These are phyloP conservation scores for Pterulicium gracile DNA, from an alignment of 1,284 basidiomycete genomes.

Conservation along the genomic window DNA sequence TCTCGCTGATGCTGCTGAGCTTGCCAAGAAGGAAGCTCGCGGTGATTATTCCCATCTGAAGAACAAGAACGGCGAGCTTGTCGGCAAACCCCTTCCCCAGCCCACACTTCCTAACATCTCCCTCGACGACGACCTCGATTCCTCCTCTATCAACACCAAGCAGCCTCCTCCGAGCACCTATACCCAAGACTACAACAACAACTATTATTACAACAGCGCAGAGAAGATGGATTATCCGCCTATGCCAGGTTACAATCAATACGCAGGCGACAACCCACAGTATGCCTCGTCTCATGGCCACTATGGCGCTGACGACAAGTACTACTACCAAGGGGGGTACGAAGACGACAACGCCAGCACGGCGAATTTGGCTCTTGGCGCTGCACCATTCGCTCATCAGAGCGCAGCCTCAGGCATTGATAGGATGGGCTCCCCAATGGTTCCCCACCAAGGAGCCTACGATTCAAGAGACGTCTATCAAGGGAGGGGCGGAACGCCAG, in stretches of 20 bases:
- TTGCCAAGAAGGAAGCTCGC: constrained; percentile 84
- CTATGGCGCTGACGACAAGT: constrained; percentile 39
- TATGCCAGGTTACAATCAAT: constrained; percentile 62
- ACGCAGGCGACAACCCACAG: constrained; percentile 36
- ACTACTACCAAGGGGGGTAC: constrained; percentile 24
- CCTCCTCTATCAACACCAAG: constrained; percentile 47
- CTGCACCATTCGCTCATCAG: constrained; percentile 43
- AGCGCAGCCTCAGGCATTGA: constrained; percentile 17
- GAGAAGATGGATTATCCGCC: constrained; percentile 53
- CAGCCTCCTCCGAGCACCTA: constrained; percentile 42
- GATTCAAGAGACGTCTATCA: constrained; percentile 44
- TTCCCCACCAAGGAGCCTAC: constrained; percentile 19
- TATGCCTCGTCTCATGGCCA: constrained; percentile 47
- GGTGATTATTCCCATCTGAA: constrained; percentile 87
- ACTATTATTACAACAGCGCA: constrained; percentile 30
- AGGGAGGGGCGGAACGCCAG: constrained; percentile 26
- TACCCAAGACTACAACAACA: constrained; percentile 32
- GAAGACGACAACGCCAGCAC: constrained; percentile 58
- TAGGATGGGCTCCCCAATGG: constrained; percentile 16
- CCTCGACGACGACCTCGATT: constrained; percentile 70
- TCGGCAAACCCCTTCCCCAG: constrained; percentile 80
- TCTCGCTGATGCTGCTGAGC: constrained; percentile 68
- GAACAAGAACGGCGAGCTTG: constrained; percentile 85
- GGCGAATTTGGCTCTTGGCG: constrained; percentile 39
- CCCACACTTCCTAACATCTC: constrained; percentile 91